phyloP scores from a whole-genome alignment of 2,329 filamentous ascomycete species.

The Ophiostoma ips region DNA sequence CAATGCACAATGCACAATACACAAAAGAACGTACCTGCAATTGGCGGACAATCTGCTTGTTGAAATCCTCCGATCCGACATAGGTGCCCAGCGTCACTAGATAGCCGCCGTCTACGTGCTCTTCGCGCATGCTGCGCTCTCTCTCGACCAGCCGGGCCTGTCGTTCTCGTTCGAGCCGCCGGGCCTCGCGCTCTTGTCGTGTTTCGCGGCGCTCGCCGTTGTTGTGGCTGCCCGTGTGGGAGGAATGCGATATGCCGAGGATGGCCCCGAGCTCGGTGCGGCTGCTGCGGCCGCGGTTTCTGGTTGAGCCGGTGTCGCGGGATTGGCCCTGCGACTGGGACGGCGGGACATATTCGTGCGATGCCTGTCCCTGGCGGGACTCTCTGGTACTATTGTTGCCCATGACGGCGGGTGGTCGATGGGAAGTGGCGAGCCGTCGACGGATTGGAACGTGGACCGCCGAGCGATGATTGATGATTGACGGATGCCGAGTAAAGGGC shows the following conservation, averaged over 20 bases:
- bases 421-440: background rate
- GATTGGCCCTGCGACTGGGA: constrained; percentile 9
- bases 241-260: background rate
- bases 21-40: constrained; percentile 53
- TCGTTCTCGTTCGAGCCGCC: constrained; percentile 71
- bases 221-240: background rate
- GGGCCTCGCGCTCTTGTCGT: constrained; percentile 78
- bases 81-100: constrained; percentile 91
- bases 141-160: constrained; percentile 64
- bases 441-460: background rate
- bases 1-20: background rate
- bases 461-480: background rate
- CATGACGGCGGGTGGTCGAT: constrained; percentile 15
- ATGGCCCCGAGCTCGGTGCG: constrained; percentile 30
- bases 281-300: constrained; percentile 21
- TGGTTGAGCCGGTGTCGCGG: constrained; percentile 12
- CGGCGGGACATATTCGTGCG: constrained; percentile 6
- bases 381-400: constrained; percentile 24
- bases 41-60: constrained; percentile 74
- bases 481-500: background rate
- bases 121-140: constrained; percentile 78
- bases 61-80: constrained; percentile 84
- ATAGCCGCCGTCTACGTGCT: constrained; percentile 88
- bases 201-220: constrained; percentile 55
- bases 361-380: constrained; percentile 14